Evolutionary conservation across 345 rosid species (phyloP).

Genomic region (Eucalyptus shirleyi): DNA sequence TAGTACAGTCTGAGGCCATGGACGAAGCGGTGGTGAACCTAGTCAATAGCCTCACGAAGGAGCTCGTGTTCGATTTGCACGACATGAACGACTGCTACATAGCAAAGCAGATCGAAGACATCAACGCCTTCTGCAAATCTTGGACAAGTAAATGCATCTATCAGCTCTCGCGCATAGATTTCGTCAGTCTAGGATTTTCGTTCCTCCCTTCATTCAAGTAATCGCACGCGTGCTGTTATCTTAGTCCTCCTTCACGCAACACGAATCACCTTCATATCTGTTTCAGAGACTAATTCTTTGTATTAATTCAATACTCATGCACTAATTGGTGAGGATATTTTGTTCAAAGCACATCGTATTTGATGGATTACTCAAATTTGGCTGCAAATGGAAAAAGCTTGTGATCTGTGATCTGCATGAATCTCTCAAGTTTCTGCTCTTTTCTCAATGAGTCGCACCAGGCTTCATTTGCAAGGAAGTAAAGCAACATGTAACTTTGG

Average conservation of each 20-base stretch:
- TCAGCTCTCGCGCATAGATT: background rate
- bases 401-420: background rate
- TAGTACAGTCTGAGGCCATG: background rate
- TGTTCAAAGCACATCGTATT: background rate
- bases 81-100: background rate
- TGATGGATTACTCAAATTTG: background rate
- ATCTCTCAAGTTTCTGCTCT: background rate
- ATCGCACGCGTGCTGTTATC: background rate
- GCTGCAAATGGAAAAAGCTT: background rate
- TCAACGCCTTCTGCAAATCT: background rate
- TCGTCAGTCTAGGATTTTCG: background rate
- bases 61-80: background rate
- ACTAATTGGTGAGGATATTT: background rate
- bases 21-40: background rate
- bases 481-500: background rate
- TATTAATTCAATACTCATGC: background rate
- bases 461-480: background rate
- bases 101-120: background rate
- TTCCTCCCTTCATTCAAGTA: background rate
- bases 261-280: background rate
- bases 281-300: background rate
- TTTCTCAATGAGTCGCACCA: background rate
- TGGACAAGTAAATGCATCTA: background rate
- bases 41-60: background rate
- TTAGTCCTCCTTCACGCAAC: background rate